phyloP scores from a whole-genome alignment of 768 basidiomycete genomes.

The Xerocomellus dryophilus region DNA sequence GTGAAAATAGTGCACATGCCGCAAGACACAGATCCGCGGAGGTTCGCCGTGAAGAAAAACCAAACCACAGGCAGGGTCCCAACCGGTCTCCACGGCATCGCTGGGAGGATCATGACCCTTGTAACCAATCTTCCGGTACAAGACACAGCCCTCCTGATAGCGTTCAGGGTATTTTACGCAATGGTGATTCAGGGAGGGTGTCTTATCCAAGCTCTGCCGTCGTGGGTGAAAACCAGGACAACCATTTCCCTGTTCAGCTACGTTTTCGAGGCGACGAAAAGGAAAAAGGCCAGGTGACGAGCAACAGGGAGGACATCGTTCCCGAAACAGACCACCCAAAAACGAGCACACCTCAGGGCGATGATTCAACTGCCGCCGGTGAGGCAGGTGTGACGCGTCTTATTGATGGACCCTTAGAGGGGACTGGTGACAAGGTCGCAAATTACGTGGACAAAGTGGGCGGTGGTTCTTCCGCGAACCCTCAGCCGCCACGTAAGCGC shows the following conservation, averaged over 20 bases:
- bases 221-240: background rate
- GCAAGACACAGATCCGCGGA: constrained; percentile 9
- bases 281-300: constrained; percentile 5
- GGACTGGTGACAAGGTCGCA: background rate
- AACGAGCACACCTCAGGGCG: background rate
- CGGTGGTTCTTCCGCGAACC: constrained; percentile 17
- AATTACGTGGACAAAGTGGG: constrained; percentile 9
- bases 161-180: background rate
- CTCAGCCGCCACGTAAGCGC: constrained; percentile 21
- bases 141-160: background rate
- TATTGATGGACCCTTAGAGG: background rate
- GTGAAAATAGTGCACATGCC: background rate
- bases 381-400: background rate
- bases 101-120: background rate
- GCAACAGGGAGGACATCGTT: background rate
- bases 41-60: background rate
- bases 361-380: background rate
- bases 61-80: constrained; percentile 1
- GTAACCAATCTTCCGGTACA: background rate
- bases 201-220: too few relatives aligned
- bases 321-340: background rate
- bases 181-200: background rate
- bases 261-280: constrained; percentile 2
- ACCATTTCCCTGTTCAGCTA: background rate
- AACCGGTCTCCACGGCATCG: constrained; percentile 3